Base-by-base conservation (phyloP, 2,329 filamentous ascomycete genomes). In the Didymella exigua region DNA sequence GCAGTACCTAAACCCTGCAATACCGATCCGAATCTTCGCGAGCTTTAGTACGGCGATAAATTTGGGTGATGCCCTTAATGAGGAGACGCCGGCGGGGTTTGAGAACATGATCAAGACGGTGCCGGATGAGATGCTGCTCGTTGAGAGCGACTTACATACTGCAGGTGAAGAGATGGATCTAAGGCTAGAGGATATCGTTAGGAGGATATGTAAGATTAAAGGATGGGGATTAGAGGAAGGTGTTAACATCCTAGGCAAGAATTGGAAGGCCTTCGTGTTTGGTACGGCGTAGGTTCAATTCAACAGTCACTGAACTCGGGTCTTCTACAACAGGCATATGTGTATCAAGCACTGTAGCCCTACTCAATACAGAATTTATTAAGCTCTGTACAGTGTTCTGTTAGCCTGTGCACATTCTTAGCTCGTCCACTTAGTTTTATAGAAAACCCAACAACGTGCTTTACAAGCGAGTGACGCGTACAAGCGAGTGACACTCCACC, bases 41-140 rank as follows among this genome's bases (percentile, higher is more conserved):
- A 96, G 92, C 1, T 96, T 98, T 70, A 97, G 92, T 1, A 82
- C 82, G 0, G 87, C 86, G 5, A 89, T 99, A 66, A 99, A 98
- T 69, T 84, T 93, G 65, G 81, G 82, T 2, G 67, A 73, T 49
- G 62, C 59, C 27, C 79, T 83, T 16, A 75, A 71, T 63, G 64
- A 79, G 67, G 70, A 80, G 76, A 59, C 73, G 66, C 68, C 78
- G 74, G 68, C 71, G 58, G 84, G 87, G 51, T 84, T 84, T 4
- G 81, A 84, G 21, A 86, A 92, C 18, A 83, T 88, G 18, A 82
- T 98, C 42, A 84, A 82, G 56, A 82, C 83, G 2, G 81, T 96
- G 3, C 93, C 95, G 0, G 89, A 91, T 61, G 84, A 93, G 63
- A 83, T 87, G 48, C 78, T 99, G 11, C 81, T 99, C 18, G 82